Evolutionary conservation across 2,329 filamentous ascomycete genomes (phyloP), one percentile per base, ranked within the genome.

Genomic region (Ustilaginoidea virens): DNA sequence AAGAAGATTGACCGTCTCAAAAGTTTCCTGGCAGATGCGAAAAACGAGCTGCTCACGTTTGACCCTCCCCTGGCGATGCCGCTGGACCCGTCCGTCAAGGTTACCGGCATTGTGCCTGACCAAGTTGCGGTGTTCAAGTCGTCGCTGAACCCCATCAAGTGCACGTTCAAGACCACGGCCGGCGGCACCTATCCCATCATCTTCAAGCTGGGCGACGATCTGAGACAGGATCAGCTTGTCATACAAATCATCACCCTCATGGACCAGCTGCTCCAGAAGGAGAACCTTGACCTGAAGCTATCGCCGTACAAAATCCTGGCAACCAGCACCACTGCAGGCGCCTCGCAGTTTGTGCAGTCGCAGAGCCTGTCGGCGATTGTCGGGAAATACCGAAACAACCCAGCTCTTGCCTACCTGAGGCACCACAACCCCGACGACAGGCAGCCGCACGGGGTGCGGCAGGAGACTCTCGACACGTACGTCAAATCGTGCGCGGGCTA

Each of bases 181-280:
- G 81, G 80, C 6, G 68, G 66, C 22, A 79, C 76, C 34, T 98
- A 96, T 47, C 79, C 87, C 7, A 80, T 98, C 38, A 79, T 96
- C 30, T 98, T 98, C 69, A 98, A 98, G 53, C 85, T 85, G 1
- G 90, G 90, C 20, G 90, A 98, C 48, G 90, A 98, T 48, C 63
- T 98, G 29, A 80, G 90, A 10, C 90, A 98, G 53, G 90, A 98
- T 47, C 90, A 98, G 48, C 70, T 98, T 3, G 87, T 98, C 20
- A 92, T 98, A 31, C 90, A 74, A 46, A 96, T 96, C 46, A 94
- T 98, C 49, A 92, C 83, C 0, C 67, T 98, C 11, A 98, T 98
- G 90, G 90, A 98, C 45, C 81, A 87, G 33, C 70, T 98, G 1
- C 66, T 98, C 4, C 81, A 82, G 34, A 94, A 96, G 47, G 90